phyloP scores from a whole-genome alignment of 352 stramenopile genomes.

The Globisporangium nagaii region DNA sequence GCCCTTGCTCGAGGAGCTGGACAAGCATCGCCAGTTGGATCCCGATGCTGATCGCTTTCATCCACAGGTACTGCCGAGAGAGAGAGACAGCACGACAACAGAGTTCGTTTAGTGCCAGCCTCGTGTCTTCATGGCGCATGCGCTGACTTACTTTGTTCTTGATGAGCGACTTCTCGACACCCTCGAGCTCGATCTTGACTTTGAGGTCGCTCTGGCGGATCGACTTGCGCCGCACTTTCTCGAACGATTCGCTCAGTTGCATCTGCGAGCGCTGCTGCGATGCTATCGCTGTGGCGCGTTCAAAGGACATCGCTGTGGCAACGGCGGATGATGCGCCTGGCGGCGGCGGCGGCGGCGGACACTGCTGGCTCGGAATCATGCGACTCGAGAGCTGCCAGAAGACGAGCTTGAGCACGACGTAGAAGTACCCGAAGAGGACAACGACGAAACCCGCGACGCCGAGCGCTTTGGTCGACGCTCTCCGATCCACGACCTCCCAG shows the following conservation, averaged over 20 bases:
- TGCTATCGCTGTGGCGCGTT: not conserved
- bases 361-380: not conserved
- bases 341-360: not conserved
- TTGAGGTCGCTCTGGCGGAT: constrained; percentile 2
- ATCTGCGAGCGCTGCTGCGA: not conserved
- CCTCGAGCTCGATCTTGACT: constrained; percentile 5
- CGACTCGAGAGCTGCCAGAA: constrained; percentile 11
- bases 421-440: constrained; percentile 5
- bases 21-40: constrained; percentile 8
- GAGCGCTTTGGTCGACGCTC: not conserved
- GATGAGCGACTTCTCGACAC: not conserved
- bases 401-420: constrained; percentile 7
- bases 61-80: constrained; percentile 6
- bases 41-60: constrained; percentile 7
- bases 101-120: not conserved
- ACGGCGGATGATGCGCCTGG: no score
- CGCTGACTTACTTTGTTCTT: constrained; percentile 3
- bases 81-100: not conserved
- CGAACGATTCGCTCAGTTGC: constrained; percentile 3
- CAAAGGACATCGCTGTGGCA: not conserved
- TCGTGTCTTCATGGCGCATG: not conserved
- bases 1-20: constrained; percentile 8
- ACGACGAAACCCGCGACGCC: not conserved
- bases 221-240: constrained; percentile 1
- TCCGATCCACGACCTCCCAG: not conserved